These are phyloP conservation scores for Colletotrichum eremochloae DNA, from an alignment of 2,329 filamentous ascomycete species.

Conservation along the genomic window DNA sequence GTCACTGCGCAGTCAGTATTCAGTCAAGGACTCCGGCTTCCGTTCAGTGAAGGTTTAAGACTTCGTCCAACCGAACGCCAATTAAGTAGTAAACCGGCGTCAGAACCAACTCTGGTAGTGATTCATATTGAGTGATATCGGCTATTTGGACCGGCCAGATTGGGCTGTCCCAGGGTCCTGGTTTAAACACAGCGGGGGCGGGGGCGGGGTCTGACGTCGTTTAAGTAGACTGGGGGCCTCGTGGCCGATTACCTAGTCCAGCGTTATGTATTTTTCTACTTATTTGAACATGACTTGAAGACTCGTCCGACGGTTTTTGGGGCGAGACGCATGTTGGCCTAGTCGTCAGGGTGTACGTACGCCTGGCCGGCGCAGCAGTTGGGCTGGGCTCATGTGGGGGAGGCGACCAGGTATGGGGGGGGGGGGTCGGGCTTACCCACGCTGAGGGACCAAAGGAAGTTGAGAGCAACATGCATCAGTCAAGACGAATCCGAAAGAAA, in stretches of 20 bases:
- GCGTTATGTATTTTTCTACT: neutral
- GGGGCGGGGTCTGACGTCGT: constrained; percentile 27
- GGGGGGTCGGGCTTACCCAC: neutral
- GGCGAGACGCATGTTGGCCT: neutral
- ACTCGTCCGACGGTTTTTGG: neutral
- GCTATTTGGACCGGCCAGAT: neutral
- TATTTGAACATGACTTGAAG: neutral
- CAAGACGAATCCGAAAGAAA: neutral
- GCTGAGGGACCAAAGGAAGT: neutral
- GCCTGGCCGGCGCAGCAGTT: constrained; percentile 8
- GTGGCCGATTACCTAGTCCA: neutral
- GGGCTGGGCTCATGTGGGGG: constrained; percentile 10
- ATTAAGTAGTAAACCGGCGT: neutral
- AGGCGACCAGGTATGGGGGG: neutral
- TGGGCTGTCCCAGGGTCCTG: neutral
- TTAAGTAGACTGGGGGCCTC: neutral
- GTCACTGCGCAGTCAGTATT: neutral
- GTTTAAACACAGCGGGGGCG: constrained; percentile 22
- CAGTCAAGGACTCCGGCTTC: neutral
- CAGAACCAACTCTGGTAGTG: neutral
- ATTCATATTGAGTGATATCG: neutral
- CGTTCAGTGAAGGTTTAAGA: neutral
- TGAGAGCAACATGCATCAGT: neutral
- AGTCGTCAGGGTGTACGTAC: constrained; percentile 6
- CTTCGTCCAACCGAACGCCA: neutral